Evolutionary conservation across 495 filamentous ascomycete species (phyloP).

Genomic region (Talaromyces adpressus): DNA sequence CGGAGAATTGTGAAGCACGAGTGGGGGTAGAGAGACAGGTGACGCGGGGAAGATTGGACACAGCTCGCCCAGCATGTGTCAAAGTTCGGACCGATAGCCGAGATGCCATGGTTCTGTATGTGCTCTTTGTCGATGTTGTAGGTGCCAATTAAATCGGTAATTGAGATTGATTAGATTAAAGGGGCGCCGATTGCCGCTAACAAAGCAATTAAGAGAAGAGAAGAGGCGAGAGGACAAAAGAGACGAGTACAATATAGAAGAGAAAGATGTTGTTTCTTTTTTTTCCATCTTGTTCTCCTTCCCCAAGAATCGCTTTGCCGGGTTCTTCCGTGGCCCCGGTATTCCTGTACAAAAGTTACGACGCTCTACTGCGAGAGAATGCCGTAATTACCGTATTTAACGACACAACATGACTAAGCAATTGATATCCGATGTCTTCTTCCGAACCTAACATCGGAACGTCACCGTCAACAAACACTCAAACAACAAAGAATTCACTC

Average conservation of each 20-base stretch:
- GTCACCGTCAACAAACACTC: no score
- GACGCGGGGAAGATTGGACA: slow-evolving; percentile 8
- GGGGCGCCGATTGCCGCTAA: neutral
- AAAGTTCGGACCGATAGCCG: slow-evolving; percentile 10
- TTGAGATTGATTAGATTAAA: neutral
- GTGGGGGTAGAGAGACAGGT: slow-evolving; percentile 7
- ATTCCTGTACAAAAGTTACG: neutral
- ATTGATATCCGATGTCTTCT: neutral
- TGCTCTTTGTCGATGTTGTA: neutral
- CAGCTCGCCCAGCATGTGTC: slow-evolving; percentile 9
- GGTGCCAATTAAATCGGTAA: neutral
- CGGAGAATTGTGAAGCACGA: neutral
- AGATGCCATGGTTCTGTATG: slow-evolving; percentile 2
- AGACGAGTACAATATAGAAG: neutral
- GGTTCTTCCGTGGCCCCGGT: slow-evolving; percentile 2
- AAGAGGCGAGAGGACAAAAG: neutral
- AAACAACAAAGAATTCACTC: no score
- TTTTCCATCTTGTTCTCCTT: neutral
- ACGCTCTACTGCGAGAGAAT: neutral
- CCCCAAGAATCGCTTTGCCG: neutral
- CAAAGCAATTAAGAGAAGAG: neutral
- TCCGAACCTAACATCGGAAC: slow-evolving; percentile 10
- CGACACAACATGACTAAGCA: neutral
- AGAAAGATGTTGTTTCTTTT: slow-evolving; percentile 1
- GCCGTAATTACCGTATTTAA: neutral